A percentile compares a stretch with the other conserved stretches of the same genome.
Conservation (phyloP, 768 basidiomycete genomes). For the Mycena pura region DNA sequence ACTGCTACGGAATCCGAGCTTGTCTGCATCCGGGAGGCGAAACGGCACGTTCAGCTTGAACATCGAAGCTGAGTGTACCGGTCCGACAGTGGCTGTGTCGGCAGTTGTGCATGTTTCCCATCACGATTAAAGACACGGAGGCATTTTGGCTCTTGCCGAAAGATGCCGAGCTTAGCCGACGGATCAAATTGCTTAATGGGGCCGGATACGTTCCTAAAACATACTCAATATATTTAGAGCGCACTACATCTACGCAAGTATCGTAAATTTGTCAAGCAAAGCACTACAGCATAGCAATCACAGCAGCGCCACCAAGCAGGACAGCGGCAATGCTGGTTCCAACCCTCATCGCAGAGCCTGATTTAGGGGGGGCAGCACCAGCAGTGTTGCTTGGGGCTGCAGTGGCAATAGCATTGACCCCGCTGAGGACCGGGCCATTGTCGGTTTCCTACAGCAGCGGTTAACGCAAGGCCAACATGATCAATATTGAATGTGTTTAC, state of each 20-base stretch:
- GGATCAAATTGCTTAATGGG: too few species aligned
- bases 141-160: too few species aligned
- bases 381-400: conserved; percentile 33
- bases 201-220: too few species aligned
- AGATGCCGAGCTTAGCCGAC: too few species aligned
- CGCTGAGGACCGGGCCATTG: conserved; percentile 48
- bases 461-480: not conserved
- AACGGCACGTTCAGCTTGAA: conserved; percentile 72
- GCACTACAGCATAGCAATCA: conserved; percentile 21
- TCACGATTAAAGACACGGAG: too few species aligned
- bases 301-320: conserved; percentile 16
- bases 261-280: conserved; percentile 6
- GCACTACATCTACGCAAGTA: conserved; percentile 2
- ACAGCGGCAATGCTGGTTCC: conserved; percentile 14
- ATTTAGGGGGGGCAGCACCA: conserved; percentile 18
- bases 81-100: not conserved
- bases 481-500: conserved; percentile 34
- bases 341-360: conserved; percentile 18
- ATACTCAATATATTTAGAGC: too few species aligned
- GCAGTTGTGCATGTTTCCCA: too few species aligned
- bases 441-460: conserved; percentile 38
- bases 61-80: conserved; percentile 5
- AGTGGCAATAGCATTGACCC: conserved; percentile 46
- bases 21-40: conserved; percentile 86
- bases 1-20: conserved; percentile 87